Conservation (phyloP, 1,284 basidiomycete genomes). For the Fomitopsis palustris region DNA sequence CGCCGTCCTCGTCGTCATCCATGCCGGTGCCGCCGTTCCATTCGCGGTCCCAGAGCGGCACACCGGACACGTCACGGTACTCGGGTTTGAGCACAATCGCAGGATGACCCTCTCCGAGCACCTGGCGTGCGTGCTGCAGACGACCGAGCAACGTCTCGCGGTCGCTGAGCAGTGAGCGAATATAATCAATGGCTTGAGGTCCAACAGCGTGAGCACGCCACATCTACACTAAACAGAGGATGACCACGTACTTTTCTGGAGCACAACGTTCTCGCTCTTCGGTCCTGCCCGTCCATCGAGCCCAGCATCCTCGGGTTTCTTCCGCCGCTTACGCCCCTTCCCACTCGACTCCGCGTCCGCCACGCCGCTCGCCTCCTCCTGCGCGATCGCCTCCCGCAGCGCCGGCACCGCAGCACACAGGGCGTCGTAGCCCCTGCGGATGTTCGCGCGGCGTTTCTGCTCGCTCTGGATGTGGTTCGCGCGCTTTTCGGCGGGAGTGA, state of each 20-base stretch:
- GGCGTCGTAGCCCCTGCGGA: slow-evolving; percentile 82
- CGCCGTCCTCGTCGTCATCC: slow-evolving; percentile 43
- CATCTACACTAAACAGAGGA: neutral
- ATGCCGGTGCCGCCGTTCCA: slow-evolving; percentile 68
- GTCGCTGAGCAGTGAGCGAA: slow-evolving; percentile 60
- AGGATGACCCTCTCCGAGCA: slow-evolving; percentile 55
- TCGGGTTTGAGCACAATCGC: slow-evolving; percentile 35
- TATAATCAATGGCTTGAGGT: slow-evolving; percentile 75
- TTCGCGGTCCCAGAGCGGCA: slow-evolving; percentile 68
- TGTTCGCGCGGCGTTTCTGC: slow-evolving; percentile 90
- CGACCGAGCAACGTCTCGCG: slow-evolving; percentile 53
- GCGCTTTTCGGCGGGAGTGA: slow-evolving; percentile 75
- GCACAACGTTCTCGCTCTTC: slow-evolving; percentile 80
- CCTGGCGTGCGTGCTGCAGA: slow-evolving; percentile 53
- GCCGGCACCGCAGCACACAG: slow-evolving; percentile 80
- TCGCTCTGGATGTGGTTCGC: slow-evolving; percentile 90
- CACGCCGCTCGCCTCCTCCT: slow-evolving; percentile 44
- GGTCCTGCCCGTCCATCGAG: slow-evolving; percentile 80
- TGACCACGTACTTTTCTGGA: slow-evolving; percentile 70
- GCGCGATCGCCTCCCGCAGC: slow-evolving; percentile 69
- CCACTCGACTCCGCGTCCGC: slow-evolving; percentile 14
- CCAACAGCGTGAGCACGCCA: neutral
- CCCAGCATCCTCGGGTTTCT: slow-evolving; percentile 48
- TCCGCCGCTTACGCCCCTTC: slow-evolving; percentile 12
- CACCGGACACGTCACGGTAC: slow-evolving; percentile 25